Evolutionary conservation across 768 basidiomycete species (phyloP), one percentile per base, ranked within the genome.

Genomic region (Tulasnella sp.): DNA sequence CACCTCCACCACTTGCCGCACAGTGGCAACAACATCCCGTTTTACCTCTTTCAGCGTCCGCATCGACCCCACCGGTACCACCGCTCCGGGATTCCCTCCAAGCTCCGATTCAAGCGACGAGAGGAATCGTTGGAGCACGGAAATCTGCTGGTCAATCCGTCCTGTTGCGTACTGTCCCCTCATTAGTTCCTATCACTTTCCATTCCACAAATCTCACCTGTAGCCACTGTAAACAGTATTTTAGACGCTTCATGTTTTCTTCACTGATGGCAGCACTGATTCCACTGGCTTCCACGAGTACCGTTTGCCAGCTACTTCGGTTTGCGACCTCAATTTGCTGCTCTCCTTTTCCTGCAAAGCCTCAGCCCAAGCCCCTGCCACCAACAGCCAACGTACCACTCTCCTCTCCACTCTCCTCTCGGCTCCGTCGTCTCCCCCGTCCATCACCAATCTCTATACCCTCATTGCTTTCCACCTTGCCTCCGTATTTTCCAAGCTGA

Each of bases 181-280:
- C 32, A 23, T 40, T 15, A 6, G 46, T 21, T 8, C 36, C 35
- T 34, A 50, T 27, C 29, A 17, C 14, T 2, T 35, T 27, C 3
- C 35, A 27, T 52, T 53, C 15, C 29, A 61, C 57, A 17, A 57
- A 34, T 43, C 78, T 21, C 25, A 88, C 87, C 74, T 86, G 83
- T 15, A 94, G 73, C 88, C 89, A 93, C 57, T 87, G 80, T 27
- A 94, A 67, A 69, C 86, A 90, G 65, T 92, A 93, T 66, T 82
- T 81, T 37, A 94, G 69, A 52, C 85, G 74, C 55, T 86, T 74
- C 84, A 94, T 86, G 64, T 83, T 90, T 68, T 93, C 91, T 61
- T 92, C 89, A 67, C 88, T 90, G 31, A 93, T 73, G 6, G 91
- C 90, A 0, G 86, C 88, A 57, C 88, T 79, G 32, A 94, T 73